Evolutionary conservation across 2,329 filamentous ascomycete genomes (phyloP), one percentile per base, ranked within the genome.

Genomic region (Colletotrichum brevisporum): DNA sequence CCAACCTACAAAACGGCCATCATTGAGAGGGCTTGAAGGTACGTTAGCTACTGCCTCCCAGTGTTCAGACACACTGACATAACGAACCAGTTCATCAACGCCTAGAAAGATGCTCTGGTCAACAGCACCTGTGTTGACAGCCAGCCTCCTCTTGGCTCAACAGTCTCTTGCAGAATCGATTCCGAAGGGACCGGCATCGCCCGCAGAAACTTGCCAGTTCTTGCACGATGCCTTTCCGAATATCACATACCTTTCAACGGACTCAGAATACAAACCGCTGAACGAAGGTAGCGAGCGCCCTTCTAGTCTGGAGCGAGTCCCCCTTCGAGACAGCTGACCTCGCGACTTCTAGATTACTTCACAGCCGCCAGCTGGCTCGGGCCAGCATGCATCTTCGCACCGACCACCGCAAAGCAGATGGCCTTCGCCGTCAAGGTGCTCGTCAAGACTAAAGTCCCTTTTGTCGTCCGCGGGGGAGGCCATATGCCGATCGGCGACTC

Each of bases 391-490:
- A 41, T 65, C 50, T 58, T 65, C 24, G 36, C 54, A 12, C 63
- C 63, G 13, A 26, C 47, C 3, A 45, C 18, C 24, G 43, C 63
- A 0, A 21, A 58, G 45, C n/a, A 26, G 18, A 4, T 65, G 36
- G 52, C 63, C 4, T 54, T 43, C 2, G 53, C 36, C 31, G 36
- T 59, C 1, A 59, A 36, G 9, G 24, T 18, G 15, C 55, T 58
- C 13, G 21, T 39, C 16, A 51, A 39, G 18, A 15, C 36, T 3
- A 51, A 36, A 62, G 55, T 45, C 9, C 52, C 24, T 2, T 71
- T 71, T 18, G 59, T 60, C 21, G 45, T 64, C 8, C 61, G 61
- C 5, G 62, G 69, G n/a, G 69, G 69, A 15, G 69, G 69, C 10
- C 69, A 71, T 47, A 60, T 51, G 27, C 58, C 69, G 8, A 64